Conservation (phyloP, 345 rosid species). For the Dipteronia dyeriana region DNA sequence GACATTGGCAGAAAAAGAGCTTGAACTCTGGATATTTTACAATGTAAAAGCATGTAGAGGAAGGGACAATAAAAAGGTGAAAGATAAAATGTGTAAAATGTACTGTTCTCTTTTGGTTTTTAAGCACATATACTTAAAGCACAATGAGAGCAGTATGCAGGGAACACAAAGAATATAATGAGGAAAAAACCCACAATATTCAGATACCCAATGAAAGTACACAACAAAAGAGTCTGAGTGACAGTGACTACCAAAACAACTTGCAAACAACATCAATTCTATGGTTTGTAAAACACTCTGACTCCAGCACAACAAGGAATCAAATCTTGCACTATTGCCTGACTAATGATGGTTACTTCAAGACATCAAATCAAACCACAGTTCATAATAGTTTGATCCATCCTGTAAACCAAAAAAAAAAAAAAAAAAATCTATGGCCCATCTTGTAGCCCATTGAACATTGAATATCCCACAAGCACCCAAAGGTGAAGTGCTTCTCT, state of each 20-base stretch:
- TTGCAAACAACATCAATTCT: slow-evolving; percentile 10
- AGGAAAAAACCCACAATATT: not conserved
- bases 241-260: not conserved
- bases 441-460: slow-evolving; percentile 41
- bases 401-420: slow-evolving; percentile 31
- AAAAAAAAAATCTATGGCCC: slow-evolving; percentile 25
- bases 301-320: slow-evolving; percentile 14
- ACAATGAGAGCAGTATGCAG: not conserved
- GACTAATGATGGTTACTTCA: slow-evolving; percentile 27
- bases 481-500: slow-evolving; percentile 51
- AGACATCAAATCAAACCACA: slow-evolving; percentile 18
- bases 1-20: not conserved
- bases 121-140: not conserved
- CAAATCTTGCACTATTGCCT: slow-evolving; percentile 21
- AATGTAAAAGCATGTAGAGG: not conserved
- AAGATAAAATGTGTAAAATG: not conserved
- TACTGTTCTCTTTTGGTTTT: not conserved
- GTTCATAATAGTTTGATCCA: slow-evolving; percentile 19
- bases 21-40: not conserved
- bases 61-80: not conserved
- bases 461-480: slow-evolving; percentile 47
- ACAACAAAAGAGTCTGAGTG: not conserved
- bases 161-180: not conserved
- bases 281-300: not conserved
- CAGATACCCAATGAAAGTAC: not conserved